phyloP scores from a whole-genome alignment of 495 filamentous ascomycete species.

The Sordaria brevicollis region DNA sequence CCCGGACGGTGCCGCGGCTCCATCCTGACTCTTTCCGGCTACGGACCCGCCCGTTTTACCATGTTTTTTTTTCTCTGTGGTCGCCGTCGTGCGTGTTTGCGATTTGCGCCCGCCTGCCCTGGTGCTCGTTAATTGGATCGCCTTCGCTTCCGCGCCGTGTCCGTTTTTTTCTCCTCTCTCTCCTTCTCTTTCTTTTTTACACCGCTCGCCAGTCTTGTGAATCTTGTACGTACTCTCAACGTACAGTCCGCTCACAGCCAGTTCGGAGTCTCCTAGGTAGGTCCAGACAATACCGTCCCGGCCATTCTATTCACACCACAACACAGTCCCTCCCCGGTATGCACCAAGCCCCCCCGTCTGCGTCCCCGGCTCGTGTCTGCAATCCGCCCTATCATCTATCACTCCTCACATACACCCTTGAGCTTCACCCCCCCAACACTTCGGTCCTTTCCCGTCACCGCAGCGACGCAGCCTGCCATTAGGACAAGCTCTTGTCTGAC shows the following conservation, averaged over 20 bases:
- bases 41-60: conserved; percentile 9
- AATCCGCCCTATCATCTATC: background rate
- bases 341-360: conserved; percentile 7
- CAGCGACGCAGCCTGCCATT: background rate
- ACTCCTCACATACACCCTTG: background rate
- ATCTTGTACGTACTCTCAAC: background rate
- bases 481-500: background rate
- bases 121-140: background rate
- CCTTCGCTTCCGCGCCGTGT: conserved; percentile 9
- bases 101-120: background rate
- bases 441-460: background rate
- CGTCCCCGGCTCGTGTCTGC: conserved; percentile 13
- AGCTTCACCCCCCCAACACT: background rate
- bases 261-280: background rate
- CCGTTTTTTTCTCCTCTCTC: conserved; percentile 9
- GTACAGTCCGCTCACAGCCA: background rate
- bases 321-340: conserved; percentile 5
- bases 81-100: background rate
- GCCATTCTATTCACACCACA: background rate
- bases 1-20: conserved; percentile 2
- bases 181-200: conserved; percentile 11
- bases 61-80: conserved; percentile 11
- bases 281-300: background rate
- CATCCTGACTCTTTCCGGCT: conserved; percentile 16
- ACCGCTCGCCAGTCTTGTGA: background rate